phyloP scores from a whole-genome alignment of 371 early-diverging fungal genomes.

The Apophysomyces sp. region DNA sequence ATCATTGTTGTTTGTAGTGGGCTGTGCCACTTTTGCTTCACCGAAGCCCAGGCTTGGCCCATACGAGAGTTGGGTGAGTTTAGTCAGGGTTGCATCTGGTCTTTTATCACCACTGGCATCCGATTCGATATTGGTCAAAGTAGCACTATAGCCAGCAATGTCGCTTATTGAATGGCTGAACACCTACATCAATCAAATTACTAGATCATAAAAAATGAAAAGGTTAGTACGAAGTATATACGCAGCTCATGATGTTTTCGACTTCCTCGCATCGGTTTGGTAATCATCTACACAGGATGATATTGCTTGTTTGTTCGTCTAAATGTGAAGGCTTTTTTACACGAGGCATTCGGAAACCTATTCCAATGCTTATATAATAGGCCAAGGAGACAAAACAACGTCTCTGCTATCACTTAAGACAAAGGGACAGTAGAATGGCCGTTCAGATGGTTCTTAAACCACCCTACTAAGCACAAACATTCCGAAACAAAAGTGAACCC shows the following conservation, averaged over 20 bases:
- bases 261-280: not conserved
- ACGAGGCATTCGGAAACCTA: slow-evolving; percentile 11
- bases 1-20: slow-evolving; percentile 15
- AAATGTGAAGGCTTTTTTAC: slow-evolving; percentile 11
- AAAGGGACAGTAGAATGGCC: slow-evolving; percentile 11
- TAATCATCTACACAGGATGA: slow-evolving; percentile 10
- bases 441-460: slow-evolving; percentile 13
- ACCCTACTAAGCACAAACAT: slow-evolving; percentile 1
- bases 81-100: slow-evolving; percentile 17
- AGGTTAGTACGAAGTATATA: slow-evolving; percentile 12
- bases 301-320: slow-evolving; percentile 13
- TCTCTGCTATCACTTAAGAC: slow-evolving; percentile 10
- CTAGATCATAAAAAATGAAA: slow-evolving; percentile 13
- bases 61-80: slow-evolving; percentile 12
- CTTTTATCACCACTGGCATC: slow-evolving; percentile 16
- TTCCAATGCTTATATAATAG: slow-evolving; percentile 12
- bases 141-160: too few relatives aligned
- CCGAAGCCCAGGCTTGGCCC: slow-evolving; percentile 16
- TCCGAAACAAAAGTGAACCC: not conserved
- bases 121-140: too few relatives aligned
- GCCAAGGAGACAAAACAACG: slow-evolving; percentile 10
- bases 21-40: slow-evolving; percentile 13
- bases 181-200: slow-evolving; percentile 5
- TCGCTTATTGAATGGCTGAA: too few relatives aligned
- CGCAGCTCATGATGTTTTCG: slow-evolving; percentile 12